Conservation (phyloP, 1,139 yeast genomes). For the Scheffersomyces parashehatae region DNA sequence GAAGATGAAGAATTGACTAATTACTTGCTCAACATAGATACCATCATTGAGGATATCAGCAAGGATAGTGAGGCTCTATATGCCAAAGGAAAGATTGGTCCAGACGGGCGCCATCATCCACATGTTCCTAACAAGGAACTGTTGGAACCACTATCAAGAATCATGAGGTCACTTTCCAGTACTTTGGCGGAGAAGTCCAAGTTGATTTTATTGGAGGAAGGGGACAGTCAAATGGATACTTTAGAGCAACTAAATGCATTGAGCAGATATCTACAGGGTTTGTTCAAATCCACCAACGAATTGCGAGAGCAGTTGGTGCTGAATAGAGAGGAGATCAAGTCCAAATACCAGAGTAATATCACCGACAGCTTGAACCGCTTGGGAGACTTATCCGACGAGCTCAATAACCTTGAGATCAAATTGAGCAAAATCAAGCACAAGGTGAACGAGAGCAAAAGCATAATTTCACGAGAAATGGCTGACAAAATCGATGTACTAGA, state of each 20-base stretch:
- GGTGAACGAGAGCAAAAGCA: constrained; percentile 27
- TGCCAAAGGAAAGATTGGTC: background rate
- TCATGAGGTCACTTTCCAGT: constrained; percentile 5
- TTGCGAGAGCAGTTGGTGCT: constrained; percentile 14
- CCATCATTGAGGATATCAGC: constrained; percentile 22
- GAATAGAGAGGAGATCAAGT: constrained; percentile 18
- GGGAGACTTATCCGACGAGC: constrained; percentile 25
- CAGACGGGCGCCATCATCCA: constrained; percentile 1
- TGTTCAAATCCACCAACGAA: constrained; percentile 10
- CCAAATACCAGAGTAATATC: constrained; percentile 27
- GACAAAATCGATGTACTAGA: constrained; percentile 36
- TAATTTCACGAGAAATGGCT: constrained; percentile 29
- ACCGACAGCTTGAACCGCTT: constrained; percentile 29
- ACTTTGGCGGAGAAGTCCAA: background rate
- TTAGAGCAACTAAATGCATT: constrained; percentile 13
- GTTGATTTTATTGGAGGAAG: constrained; percentile 3
- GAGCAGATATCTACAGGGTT: constrained; percentile 9
- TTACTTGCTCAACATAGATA: constrained; percentile 36
- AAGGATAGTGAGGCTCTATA: constrained; percentile 6
- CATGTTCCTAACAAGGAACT: constrained; percentile 7
- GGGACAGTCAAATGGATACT: constrained; percentile 6
- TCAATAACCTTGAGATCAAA: constrained; percentile 29
- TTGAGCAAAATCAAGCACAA: constrained; percentile 24
- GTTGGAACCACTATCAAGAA: constrained; percentile 7
- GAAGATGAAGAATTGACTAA: constrained; percentile 30